Base-by-base conservation (phyloP, 2,329 filamentous ascomycete genomes). In the Alternaria triticina region DNA sequence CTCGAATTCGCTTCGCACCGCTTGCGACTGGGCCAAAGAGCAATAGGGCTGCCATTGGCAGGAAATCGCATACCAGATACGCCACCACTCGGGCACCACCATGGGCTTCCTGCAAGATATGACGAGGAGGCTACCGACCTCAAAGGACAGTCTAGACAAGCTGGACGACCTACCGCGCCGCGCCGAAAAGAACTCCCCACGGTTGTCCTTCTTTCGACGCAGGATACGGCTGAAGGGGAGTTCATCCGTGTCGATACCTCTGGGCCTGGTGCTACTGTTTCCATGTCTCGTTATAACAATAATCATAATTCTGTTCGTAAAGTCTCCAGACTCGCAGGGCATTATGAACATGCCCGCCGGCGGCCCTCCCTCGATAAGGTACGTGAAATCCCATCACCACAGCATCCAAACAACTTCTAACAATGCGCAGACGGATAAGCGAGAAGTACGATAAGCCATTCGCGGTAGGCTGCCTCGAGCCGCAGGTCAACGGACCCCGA, bases 371-470 rank as follows among this genome's bases (percentile, higher is more conserved):
- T 89, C 91, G 52, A 97, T 97, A 82, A 90, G 94, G 94, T 96
- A 87, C 25, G 67, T 58, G n/a, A 6, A 25, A 10, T 44, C 28
- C 4, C 6, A 46, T 28, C 13, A 25, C 50, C 22, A 3, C 50
- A 43, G 13, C 8, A 23, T 22, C 27, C n/a, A 40, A 11, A 9
- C 45, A 15, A 44, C 25, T 9, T 50, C 71, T 77, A 66, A 76
- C 61, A 54, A 23, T 11, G 17, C 69, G 74, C 77, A 97, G 94
- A 72, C 95, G 94, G 88, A 99, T 99, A 74, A 97, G 91, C 82
- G 96, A 98, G 82, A 92, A 96, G 75, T 89, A 98, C 82, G 96
- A 99, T 83, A 97, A 97, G 82, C 94, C 97, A 55, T 99, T 99
- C 75, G 91, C 94, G 54, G 92, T 90, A 40, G 96, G 96, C 69